Percentiles rank a stretch among this genome's conserved stretches.
Conservation (phyloP, 2,329 filamentous ascomycete species). For the Arthrobotrys musiformis region DNA sequence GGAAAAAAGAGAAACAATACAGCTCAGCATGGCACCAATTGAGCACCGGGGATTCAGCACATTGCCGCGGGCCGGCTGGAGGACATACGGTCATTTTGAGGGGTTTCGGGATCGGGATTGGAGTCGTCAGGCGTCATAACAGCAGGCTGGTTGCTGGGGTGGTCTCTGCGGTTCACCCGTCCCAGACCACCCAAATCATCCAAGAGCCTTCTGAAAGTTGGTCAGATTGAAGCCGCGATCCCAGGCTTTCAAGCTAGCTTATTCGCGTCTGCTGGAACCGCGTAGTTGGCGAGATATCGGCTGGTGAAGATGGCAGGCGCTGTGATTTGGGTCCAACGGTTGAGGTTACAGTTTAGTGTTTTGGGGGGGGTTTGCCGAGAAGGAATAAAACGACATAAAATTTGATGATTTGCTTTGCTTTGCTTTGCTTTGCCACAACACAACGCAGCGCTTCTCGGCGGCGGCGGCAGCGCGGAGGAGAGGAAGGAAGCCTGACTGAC, state of each 20-base stretch:
- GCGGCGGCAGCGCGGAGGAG: too few species aligned
- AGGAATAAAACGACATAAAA: slow-evolving; percentile 43
- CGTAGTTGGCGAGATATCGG: slow-evolving; percentile 57
- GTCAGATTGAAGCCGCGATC: slow-evolving; percentile 15
- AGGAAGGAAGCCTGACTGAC: slow-evolving; percentile 19
- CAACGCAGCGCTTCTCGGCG: slow-evolving; percentile 24
- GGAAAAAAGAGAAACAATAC: slow-evolving; percentile 28
- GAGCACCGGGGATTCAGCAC: background rate
- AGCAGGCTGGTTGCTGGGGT: slow-evolving; percentile 37
- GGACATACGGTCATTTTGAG: slow-evolving; percentile 54
- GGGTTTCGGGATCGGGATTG: slow-evolving; percentile 48
- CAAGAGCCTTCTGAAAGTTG: slow-evolving; percentile 10
- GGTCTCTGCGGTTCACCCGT: slow-evolving; percentile 49
- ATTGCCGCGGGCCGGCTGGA: background rate
- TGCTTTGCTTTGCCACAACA: background rate
- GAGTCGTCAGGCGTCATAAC: slow-evolving; percentile 54
- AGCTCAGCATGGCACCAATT: slow-evolving; percentile 47
- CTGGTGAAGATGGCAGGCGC: slow-evolving; percentile 30
- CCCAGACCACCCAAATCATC: slow-evolving; percentile 54
- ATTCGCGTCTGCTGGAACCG: slow-evolving; percentile 38
- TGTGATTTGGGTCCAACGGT: slow-evolving; percentile 42
- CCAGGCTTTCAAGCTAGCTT: slow-evolving; percentile 39
- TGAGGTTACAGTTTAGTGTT: slow-evolving; percentile 55
- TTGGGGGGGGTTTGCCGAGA: slow-evolving; percentile 52
- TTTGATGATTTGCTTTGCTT: too few species aligned